phyloP scores from a whole-genome alignment of 345 rosid genomes.

The Eucalyptus cloeziana region DNA sequence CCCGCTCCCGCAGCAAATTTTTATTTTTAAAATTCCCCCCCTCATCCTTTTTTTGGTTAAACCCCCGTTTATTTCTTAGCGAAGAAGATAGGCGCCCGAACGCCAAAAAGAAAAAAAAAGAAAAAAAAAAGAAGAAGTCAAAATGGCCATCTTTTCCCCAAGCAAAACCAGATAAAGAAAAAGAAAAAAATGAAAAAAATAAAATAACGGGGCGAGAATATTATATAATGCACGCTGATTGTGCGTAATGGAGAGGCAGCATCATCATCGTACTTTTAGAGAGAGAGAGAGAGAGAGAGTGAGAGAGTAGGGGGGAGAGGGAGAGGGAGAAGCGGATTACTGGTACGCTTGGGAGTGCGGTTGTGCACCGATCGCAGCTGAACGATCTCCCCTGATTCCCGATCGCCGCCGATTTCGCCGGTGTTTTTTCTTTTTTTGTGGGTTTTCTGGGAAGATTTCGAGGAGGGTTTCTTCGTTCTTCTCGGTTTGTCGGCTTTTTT shows the following conservation, averaged over 20 bases:
- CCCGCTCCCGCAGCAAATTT: background rate
- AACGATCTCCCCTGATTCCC: background rate
- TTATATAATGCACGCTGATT: background rate
- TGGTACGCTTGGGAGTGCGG: background rate
- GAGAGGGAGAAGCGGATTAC: slow-evolving; percentile 3
- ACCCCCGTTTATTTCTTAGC: background rate
- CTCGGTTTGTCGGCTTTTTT: background rate
- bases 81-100: background rate
- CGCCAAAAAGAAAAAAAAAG: background rate
- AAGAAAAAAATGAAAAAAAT: background rate
- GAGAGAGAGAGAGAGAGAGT: background rate
- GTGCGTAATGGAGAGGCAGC: background rate
- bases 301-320: background rate
- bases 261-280: background rate
- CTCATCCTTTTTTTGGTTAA: no score
- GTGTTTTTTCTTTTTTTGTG: background rate
- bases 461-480: background rate
- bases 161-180: background rate
- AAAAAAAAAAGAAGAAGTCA: background rate
- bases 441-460: background rate
- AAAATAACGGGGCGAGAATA: background rate
- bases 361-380: background rate
- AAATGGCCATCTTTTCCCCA: background rate
- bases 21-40: background rate
- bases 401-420: background rate